Percentiles rank a stretch among this genome's conserved stretches.
These are phyloP conservation scores for Flaveria bidentis DNA, from an alignment of 129 eudicot species.

Conservation along the genomic window DNA sequence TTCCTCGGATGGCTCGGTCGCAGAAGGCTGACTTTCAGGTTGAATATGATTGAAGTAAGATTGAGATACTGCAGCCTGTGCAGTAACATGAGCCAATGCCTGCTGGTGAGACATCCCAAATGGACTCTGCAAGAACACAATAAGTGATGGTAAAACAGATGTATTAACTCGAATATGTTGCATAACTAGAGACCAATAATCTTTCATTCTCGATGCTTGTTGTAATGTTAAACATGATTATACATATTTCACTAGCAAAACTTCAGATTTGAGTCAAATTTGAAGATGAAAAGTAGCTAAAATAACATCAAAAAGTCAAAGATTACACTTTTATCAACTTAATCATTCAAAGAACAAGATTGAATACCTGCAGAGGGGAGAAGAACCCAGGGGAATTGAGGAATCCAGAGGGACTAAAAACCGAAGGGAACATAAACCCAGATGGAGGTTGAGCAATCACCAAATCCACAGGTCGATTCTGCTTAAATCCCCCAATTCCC, in stretches of 20 bases:
- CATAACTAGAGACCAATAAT: neutral
- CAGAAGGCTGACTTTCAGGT: constrained; percentile 30
- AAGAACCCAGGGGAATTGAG: constrained; percentile 79
- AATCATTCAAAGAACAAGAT: neutral
- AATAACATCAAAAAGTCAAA: constrained; percentile 26
- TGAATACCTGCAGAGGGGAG: constrained; percentile 80
- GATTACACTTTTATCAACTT: no score
- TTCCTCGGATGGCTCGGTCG: constrained; percentile 12
- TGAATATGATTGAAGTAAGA: constrained; percentile 49
- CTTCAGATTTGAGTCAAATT: neutral
- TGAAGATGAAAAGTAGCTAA: constrained; percentile 19
- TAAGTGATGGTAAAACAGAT: no score
- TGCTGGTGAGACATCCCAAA: constrained; percentile 95
- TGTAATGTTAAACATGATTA: no score
- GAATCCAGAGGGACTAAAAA: constrained; percentile 64
- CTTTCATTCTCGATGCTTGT: no score
- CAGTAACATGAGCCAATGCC: constrained; percentile 89
- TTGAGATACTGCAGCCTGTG: constrained; percentile 87
- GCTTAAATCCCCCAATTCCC: constrained; percentile 64
- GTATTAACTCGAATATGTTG: neutral
- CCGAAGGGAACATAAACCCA: constrained; percentile 56
- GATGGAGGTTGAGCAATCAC: constrained; percentile 59
- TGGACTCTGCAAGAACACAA: constrained; percentile 62
- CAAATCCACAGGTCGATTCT: constrained; percentile 71
- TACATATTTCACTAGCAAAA: no score